Conservation (phyloP, 768 basidiomycete genomes). For the Fistulinella prunicolor region DNA sequence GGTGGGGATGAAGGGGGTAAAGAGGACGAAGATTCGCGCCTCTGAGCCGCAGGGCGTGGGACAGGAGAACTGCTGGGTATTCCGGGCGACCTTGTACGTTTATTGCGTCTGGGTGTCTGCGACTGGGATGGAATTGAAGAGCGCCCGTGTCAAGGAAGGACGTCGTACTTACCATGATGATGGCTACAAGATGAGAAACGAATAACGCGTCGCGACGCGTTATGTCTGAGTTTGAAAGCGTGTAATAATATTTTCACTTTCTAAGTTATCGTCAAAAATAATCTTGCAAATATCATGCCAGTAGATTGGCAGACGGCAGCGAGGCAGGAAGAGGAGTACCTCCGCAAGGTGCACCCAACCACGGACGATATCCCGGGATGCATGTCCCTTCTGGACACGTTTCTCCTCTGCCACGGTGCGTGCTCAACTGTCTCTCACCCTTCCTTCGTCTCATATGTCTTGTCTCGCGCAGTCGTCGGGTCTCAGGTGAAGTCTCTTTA, state of each 20-base stretch:
- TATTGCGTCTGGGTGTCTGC: constrained; percentile 51
- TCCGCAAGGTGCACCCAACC: constrained; percentile 67
- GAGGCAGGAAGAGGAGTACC: constrained; percentile 65
- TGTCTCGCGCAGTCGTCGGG: constrained; percentile 64
- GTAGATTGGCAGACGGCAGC: constrained; percentile 54
- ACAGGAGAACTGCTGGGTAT: constrained; percentile 47
- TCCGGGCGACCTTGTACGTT: constrained; percentile 61
- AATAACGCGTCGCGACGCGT: constrained; percentile 48
- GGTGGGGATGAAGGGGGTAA: constrained; percentile 86
- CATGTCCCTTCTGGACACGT: constrained; percentile 69
- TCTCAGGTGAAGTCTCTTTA: constrained; percentile 85
- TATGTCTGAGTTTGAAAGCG: constrained; percentile 45
- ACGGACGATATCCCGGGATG: constrained; percentile 81
- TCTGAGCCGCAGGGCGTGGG: constrained; percentile 40
- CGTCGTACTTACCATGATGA: constrained; percentile 40
- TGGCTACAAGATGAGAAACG: constrained; percentile 14
- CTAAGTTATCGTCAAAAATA: constrained; percentile 3
- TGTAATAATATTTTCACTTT: constrained; percentile 15
- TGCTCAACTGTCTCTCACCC: constrained; percentile 1
- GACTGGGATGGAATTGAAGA: constrained; percentile 23
- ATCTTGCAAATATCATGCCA: constrained; percentile 25
- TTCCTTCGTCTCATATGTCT: constrained; percentile 11
- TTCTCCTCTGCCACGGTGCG: constrained; percentile 67
- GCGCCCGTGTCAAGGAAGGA: neutral
- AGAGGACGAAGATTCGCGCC: constrained; percentile 66